Conservation (phyloP, 2,329 filamentous ascomycete genomes). For the Fusarium hainanense region DNA sequence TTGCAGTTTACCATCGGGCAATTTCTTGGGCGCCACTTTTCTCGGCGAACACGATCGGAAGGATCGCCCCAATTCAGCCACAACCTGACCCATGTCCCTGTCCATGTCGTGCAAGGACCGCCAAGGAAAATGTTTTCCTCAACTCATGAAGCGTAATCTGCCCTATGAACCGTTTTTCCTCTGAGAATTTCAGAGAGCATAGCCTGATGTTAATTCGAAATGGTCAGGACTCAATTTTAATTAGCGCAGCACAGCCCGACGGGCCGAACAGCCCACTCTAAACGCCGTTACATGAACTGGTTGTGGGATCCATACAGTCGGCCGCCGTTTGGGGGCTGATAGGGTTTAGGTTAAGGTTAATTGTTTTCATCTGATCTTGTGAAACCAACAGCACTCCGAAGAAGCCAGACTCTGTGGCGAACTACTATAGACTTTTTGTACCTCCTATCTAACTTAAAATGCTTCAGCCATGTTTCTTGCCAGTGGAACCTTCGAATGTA, state of each 20-base stretch:
- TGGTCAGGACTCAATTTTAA: too few relatives aligned
- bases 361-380: neutral
- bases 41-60: neutral
- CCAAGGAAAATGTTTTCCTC: neutral
- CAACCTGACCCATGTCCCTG: neutral
- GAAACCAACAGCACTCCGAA: neutral
- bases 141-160: neutral
- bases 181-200: neutral
- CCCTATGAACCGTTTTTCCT: neutral
- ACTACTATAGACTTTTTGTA: too few relatives aligned
- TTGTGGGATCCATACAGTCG: neutral
- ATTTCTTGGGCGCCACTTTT: neutral
- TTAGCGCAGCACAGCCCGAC: neutral
- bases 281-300: neutral
- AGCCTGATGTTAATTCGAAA: too few relatives aligned
- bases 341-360: neutral
- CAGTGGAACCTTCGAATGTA: too few relatives aligned
- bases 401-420: fast-evolving
- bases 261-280: neutral
- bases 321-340: neutral
- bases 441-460: too few relatives aligned
- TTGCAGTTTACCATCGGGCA: neutral
- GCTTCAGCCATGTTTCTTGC: too few relatives aligned
- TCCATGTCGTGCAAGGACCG: too few relatives aligned
- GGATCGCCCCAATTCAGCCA: neutral